Base-by-base conservation (phyloP, 2,329 filamentous ascomycete genomes). In the Xylaria sp. region DNA sequence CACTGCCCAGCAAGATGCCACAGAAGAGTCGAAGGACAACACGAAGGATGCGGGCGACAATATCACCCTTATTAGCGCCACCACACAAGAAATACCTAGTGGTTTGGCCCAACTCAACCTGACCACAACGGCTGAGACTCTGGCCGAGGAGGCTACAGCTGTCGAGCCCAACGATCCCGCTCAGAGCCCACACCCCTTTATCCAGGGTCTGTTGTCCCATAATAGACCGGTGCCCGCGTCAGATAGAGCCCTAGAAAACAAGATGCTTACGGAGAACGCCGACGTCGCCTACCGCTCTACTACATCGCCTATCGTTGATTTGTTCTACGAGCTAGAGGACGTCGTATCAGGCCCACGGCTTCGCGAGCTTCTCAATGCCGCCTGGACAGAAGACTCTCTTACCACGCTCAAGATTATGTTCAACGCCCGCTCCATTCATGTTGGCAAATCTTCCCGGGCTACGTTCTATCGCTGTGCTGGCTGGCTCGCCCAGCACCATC, bases 361-460 rank as follows among this genome's bases (percentile, higher is more conserved):
- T 1, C 72, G 76, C 5, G 73, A 80, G 13, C 74, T 85, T 1
- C 82, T 89, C 36, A 74, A 83, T 2, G 67, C 76, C 2, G 83
- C 87, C 0, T 90, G 87, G 87, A 72, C 75, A 1, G 74, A 78
- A 1, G 84, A 89, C 67, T 69, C 84, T 0, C 72, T 83, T 2
- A 75, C 80, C 13, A 87, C 87, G 0, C 80, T 89, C 36, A 88
- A 88, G 74, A 82, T 89, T 72, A 86, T 90, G 71, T 89, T 87
- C 81, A 88, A 89, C 67, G 78, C 83, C 0, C 83, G 88, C 10
- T 88, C 86, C n/a, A 89, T 89, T 58, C 87, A 89, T 66, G 77
- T 89, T 0, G 87, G 88, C 17, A 89, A 89, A 76, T 81, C 81
- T 40, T 84, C 82, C 9, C 81, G 80, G 26, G 65, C 75, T 2